Conservation (phyloP, 257 asterid genomes). For the Anisodus acutangulus region DNA sequence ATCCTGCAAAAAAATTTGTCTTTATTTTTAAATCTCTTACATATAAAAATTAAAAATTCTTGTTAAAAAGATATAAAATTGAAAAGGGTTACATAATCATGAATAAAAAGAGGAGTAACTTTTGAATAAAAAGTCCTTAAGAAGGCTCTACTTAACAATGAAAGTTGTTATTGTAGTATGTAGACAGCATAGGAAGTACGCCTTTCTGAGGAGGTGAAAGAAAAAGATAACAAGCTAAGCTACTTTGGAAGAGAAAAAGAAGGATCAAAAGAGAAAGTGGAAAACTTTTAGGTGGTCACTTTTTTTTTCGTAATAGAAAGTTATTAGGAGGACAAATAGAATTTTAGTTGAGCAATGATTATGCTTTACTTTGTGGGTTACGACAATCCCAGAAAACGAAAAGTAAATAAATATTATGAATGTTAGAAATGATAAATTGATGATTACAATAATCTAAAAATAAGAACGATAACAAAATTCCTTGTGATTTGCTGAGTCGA, state of each 20-base stretch:
- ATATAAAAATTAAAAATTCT: too few species aligned
- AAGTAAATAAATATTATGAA: not conserved
- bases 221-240: not conserved
- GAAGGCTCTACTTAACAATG: not conserved
- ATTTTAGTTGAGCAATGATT: not conserved
- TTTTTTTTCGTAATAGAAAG: not conserved
- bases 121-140: not conserved
- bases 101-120: not conserved
- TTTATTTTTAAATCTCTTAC: too few species aligned
- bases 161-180: not conserved
- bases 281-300: not conserved
- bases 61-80: too few species aligned
- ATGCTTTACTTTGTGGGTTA: too few species aligned
- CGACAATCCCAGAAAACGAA: slow-evolving; percentile 28
- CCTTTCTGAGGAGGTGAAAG: not conserved
- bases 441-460: too few species aligned
- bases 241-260: not conserved
- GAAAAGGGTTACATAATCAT: too few species aligned
- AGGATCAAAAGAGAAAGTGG: not conserved
- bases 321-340: not conserved
- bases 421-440: too few species aligned
- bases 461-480: too few species aligned
- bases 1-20: too few species aligned
- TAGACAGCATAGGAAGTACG: not conserved
- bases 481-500: too few species aligned